A percentile compares a stretch with the other conserved stretches of the same genome.
phyloP scores from a whole-genome alignment of 176 grass and related monocot genomes.

The Oryza coarctata region DNA sequence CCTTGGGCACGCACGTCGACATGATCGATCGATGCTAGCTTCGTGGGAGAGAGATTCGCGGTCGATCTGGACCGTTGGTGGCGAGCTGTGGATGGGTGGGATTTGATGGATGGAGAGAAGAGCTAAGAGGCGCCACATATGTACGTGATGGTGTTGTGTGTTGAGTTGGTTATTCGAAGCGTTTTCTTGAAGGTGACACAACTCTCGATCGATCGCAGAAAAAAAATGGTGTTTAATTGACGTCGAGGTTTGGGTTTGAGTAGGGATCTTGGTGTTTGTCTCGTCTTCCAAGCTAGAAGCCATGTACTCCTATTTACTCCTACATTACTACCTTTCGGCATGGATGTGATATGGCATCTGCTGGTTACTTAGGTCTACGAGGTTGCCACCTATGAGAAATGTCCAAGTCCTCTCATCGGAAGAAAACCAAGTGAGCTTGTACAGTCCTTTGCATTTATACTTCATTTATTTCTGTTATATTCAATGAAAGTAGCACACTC shows the following conservation, averaged over 20 bases:
- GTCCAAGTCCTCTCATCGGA: not conserved
- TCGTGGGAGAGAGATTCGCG: too few species aligned
- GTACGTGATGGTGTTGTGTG: not conserved
- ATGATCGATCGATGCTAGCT: not conserved
- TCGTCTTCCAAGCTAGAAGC: too few species aligned
- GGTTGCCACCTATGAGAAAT: not conserved
- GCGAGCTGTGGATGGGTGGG: not conserved
- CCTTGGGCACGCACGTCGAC: not conserved
- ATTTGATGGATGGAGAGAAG: not conserved
- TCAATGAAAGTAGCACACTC: too few species aligned
- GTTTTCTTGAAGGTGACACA: not conserved
- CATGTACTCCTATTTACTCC: too few species aligned
- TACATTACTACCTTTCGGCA: not conserved
- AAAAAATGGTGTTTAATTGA: not conserved
- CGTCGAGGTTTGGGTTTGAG: not conserved
- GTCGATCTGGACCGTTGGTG: too few species aligned
- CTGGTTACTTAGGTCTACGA: not conserved
- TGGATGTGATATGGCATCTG: not conserved
- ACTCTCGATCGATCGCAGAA: not conserved
- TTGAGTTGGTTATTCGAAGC: constrained; percentile 7
- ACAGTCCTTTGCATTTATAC: too few species aligned
- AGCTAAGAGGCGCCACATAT: not conserved
- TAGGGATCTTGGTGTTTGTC: not conserved
- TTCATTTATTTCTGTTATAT: too few species aligned
- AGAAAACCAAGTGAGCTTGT: not conserved